Conservation (phyloP, 2,329 filamentous ascomycete species). For the Diaporthe sp. region DNA sequence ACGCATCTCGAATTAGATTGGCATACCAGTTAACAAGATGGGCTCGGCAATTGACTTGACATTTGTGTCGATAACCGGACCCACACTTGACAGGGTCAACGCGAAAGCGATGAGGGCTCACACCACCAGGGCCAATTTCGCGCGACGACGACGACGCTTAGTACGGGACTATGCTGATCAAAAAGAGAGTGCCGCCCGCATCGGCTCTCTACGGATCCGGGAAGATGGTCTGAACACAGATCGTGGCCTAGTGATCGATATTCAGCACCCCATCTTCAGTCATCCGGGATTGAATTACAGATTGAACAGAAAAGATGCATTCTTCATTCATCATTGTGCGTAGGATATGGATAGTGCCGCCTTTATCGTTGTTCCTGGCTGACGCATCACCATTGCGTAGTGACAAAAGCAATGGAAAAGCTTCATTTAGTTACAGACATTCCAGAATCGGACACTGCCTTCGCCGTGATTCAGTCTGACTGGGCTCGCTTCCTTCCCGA, state of each 20-base stretch:
- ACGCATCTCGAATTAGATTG: neutral
- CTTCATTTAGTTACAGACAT: constrained; percentile 9
- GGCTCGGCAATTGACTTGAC: neutral
- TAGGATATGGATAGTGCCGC: neutral
- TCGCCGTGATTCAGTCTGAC: neutral
- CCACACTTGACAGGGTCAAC: neutral
- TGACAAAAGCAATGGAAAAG: constrained; percentile 6
- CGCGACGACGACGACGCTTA: neutral
- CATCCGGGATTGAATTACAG: neutral
- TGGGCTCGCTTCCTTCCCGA: constrained; percentile 18
- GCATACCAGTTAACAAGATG: neutral
- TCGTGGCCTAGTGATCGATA: neutral
- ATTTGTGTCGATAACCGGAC: constrained; percentile 7
- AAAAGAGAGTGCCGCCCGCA: neutral
- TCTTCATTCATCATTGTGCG: neutral
- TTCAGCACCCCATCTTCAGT: neutral
- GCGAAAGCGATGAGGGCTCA: constrained; percentile 21
- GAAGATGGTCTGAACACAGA: neutral
- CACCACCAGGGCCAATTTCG: neutral
- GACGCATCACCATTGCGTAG: neutral
- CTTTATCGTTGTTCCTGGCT: neutral
- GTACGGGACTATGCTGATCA: neutral
- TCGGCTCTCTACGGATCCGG: neutral
- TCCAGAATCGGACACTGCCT: neutral
- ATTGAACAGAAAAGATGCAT: neutral